Evolutionary conservation across 495 filamentous ascomycete genomes (phyloP).

Genomic region (Lasiosphaeria miniovina): DNA sequence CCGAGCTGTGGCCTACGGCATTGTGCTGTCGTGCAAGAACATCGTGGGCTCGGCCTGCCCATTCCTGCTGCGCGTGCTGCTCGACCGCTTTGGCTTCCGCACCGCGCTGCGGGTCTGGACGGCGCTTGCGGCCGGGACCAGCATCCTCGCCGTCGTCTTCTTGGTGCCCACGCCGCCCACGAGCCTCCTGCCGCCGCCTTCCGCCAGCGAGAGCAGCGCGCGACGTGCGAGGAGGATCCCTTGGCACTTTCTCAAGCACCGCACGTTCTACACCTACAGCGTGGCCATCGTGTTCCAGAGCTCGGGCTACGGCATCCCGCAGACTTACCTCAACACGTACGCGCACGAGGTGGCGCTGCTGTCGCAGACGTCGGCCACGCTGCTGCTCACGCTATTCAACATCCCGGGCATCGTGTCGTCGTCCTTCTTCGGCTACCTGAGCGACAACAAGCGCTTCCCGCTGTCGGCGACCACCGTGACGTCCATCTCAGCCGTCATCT

Average conservation of each 20-base stretch:
- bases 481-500: background rate
- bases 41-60: slow-evolving; percentile 6
- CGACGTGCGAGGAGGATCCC: background rate
- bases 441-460: background rate
- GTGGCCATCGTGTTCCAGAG: slow-evolving; percentile 7
- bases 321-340: slow-evolving; percentile 10
- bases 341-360: slow-evolving; percentile 8
- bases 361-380: slow-evolving; percentile 5
- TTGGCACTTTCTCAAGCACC: slow-evolving; percentile 6
- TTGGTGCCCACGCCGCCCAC: slow-evolving; percentile 1
- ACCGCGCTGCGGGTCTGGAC: slow-evolving; percentile 2
- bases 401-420: slow-evolving; percentile 7
- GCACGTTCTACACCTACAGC: slow-evolving; percentile 1
- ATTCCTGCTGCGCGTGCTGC: slow-evolving; percentile 4
- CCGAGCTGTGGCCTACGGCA: slow-evolving; percentile 4
- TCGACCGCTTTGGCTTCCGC: slow-evolving; percentile 6
- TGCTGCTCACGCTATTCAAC: slow-evolving; percentile 7
- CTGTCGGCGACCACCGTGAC: slow-evolving; percentile 2
- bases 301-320: slow-evolving; percentile 7
- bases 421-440: slow-evolving; percentile 9
- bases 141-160: background rate
- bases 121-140: background rate
- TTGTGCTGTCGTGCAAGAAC: slow-evolving; percentile 7
- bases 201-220: background rate
- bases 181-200: background rate